Evolutionary conservation across 805 yeast species (phyloP), one percentile per base, ranked within the genome.

Genomic region (Ogataea nakhonphanomensis): DNA sequence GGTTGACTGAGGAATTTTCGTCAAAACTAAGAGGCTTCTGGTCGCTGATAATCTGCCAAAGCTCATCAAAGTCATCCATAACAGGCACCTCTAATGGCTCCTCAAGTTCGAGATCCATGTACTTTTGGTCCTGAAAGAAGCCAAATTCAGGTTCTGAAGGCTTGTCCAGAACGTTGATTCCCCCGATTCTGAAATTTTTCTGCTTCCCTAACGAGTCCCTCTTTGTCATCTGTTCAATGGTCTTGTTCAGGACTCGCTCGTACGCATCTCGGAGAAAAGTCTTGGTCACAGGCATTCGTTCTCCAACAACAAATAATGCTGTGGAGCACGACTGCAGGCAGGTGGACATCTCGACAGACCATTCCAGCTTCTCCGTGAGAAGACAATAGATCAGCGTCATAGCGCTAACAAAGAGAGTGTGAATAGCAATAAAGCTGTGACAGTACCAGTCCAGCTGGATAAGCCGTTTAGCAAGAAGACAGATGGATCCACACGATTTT

Each of bases 301-400:
- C 59, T 12, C 55, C 57, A 32, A 47, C 50, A 13, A 51, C 55
- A 39, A 42, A 50, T 11, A 54, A 30, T 7, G 57, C 43, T 2
- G 54, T 53, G 1, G 59, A 55, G 25, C 59, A 55, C 3, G 57
- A 43, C 21, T 52, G 56, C 17, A 55, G 30, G 35, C 48, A 46
- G 4, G 45, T 45, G n/a, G 57, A 43, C 7, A 50, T 43, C 25
- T 54, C 57, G 21, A 48, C 35, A 1, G 50, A 34, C 56, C 57
- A 55, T 21, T 44, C 51, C n/a, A 53, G 25, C 24, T 38, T 43
- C 17, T 45, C 49, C 3, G 51, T 46, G 20, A 50, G 29, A 11
- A 54, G 37, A 27, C 55, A 50, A 24, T 51, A 53, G 3, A 54
- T 48, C 20, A 55, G 26, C 1, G 59, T 53, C 46, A 51, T 48